Percentiles rank a stretch among this genome's conserved stretches.
These are phyloP conservation scores for Quercus phellos DNA, from an alignment of 331 rosid species.

Conservation along the genomic window DNA sequence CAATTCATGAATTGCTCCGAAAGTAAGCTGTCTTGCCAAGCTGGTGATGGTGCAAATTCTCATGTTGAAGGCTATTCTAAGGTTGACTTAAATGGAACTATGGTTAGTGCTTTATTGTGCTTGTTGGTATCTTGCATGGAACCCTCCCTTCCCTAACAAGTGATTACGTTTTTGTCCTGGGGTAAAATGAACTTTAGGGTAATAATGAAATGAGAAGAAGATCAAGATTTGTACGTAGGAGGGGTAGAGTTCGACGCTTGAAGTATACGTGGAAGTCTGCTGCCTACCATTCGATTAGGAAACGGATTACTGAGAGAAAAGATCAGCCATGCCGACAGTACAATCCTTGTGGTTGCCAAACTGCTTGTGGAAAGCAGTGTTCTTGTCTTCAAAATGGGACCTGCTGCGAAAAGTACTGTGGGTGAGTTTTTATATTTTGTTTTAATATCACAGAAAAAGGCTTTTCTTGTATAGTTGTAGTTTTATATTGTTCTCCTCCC, in stretches of 20 bases:
- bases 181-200: slow-evolving; percentile 56
- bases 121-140: slow-evolving; percentile 13
- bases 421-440: slow-evolving; percentile 52
- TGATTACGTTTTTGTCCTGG: slow-evolving; percentile 8
- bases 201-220: slow-evolving; percentile 85
- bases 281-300: slow-evolving; percentile 93
- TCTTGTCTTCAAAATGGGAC: slow-evolving; percentile 91
- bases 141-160: slow-evolving; percentile 20
- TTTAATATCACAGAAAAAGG: neutral
- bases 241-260: slow-evolving; percentile 94
- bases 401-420: slow-evolving; percentile 97
- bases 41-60: slow-evolving; percentile 78
- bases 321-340: slow-evolving; percentile 99
- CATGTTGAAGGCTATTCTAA: slow-evolving; percentile 80
- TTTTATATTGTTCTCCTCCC: neutral
- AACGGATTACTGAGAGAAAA: slow-evolving; percentile 91
- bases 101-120: slow-evolving; percentile 17
- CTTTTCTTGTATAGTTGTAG: neutral
- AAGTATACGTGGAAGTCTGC: slow-evolving; percentile 98
- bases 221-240: slow-evolving; percentile 86
- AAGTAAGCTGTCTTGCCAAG: slow-evolving; percentile 65
- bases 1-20: slow-evolving; percentile 81
- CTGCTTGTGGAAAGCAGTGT: slow-evolving; percentile 97
- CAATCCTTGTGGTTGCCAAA: slow-evolving; percentile 90
- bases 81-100: slow-evolving; percentile 50